Evolutionary conservation across 2,329 filamentous ascomycete genomes (phyloP), one percentile per base, ranked within the genome.

Genomic region (Aschersonia sp.): DNA sequence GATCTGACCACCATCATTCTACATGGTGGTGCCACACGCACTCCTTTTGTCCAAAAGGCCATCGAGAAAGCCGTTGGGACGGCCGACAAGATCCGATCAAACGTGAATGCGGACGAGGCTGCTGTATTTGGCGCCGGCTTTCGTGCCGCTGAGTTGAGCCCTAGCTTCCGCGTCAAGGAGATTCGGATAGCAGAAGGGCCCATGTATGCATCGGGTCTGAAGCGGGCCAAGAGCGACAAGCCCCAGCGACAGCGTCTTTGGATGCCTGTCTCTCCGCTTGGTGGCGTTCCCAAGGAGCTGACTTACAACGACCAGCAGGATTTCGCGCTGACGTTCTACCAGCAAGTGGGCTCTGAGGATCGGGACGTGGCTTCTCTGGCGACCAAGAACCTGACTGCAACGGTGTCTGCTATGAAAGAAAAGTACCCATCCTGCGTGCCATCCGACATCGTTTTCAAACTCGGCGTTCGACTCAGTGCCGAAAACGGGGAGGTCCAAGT

Each of bases 81-180:
- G 14, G 66, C 80, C 6, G 79, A 84, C 46, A 95, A 94, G 71
- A 73, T 98, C 50, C 83, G 88, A 53, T 84, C 83, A 59, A 98
- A 94, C 57, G 92, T 98, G 60, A 98, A 98, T 68, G 85, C 90
- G 9, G 92, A 98, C 58, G 92, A 98, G 67, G 84, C 92, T 30
- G 92, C 92, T 45, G 92, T 94, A 8, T 94, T 97, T 63, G 92
- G 92, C 56, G 90, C 92, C 48, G 89, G 84, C 31, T 97, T 98
- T 74, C 87, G 89, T 60, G 92, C 87, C 45, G 92, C 92, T 46
- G 81, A 87, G 56, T 74, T 98, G 49, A 95, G 87, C 66, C 88
- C 90, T 41, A 90, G 85, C 62, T 98, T 98, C 79, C 83, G 88
- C 51, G 92, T 98, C 61, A 98, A 97, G 74, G 92, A 97, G 60